Evolutionary conservation across 192 early-diverging fungal species (phyloP), one percentile per base, ranked within the genome.

Genomic region (Jimgerdemannia flammicorona): DNA sequence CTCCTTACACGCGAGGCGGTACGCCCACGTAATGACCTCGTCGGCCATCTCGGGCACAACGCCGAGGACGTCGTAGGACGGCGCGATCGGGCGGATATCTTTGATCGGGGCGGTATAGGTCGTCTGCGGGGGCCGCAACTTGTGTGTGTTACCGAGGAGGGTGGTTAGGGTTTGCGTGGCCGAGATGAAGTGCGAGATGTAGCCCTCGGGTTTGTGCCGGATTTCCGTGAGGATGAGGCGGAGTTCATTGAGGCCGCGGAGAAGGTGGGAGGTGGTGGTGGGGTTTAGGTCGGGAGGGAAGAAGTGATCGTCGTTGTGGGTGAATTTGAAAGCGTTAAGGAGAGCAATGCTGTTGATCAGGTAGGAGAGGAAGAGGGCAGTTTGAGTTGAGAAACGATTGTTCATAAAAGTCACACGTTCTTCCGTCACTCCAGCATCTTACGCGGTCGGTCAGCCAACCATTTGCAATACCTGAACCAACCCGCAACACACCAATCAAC

Each of bases 11-110:
- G 82, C 78, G 8, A 81, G 75, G 3, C 71, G 70, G 65, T 91
- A 91, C 7, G 87, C 79, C 83, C 90, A 90, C 3, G 76, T 72
- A 9, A 91, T 77, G 39, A 87, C 44, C 41, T 75, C 69, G 64
- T 89, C 86, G 10, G 71, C 73, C 4, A 85, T 87, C 18, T 86
- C 84, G 0, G 78, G 73, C n/a, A 83, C 83, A 20, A 80, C 77
- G 3, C 86, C 86, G 43, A 87, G 79, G 3, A 20, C 9, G 20
- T 64, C 41, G 67, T 76, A 85, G 49, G 76, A 82, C 39, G 64
- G n/a, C 44, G 44, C 41, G 18, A 29, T 18, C 39, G 67, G 17
- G 44, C 72, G 68, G 75, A n/a, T 43, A 75, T 77, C 42, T 75
- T 75, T 18, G 79, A 70, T 65, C 76, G 72, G 10, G 70, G 68